Base-by-base conservation (phyloP, 805 yeast genomes). In the Metschnikowia koreensis region DNA sequence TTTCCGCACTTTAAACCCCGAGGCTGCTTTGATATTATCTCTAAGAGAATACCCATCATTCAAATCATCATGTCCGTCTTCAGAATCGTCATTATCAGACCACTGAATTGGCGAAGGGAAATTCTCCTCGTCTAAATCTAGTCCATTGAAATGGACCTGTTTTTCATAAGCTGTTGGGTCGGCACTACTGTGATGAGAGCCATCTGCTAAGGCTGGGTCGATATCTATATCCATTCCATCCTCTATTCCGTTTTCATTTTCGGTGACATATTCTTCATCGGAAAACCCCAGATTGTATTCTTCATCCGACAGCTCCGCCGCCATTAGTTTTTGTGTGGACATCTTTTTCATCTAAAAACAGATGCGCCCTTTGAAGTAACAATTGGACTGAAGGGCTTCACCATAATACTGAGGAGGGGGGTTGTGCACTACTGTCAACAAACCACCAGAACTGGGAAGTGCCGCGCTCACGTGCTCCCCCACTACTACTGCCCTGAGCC, bases 1-100 rank as follows among this genome's bases (percentile, higher is more conserved):
- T 31, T 56, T 60, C 60, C 76, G 82, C 1, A 75, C 72, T 58
- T 75, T 80, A 67, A 86, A 83, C 57, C 84, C 84, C 43, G 82
- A 79, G 0, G 89, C 93, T 50, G 79, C 84, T 62, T 89, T 73
- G 48, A 87, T 73, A 0, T 86, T 86, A 62, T 86, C 83, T 69
- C 80, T 73, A 55, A 86, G 81, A 53, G 71, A 70, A 57, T 71
- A 71, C 43, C 76, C 75, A 38, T 77, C 81, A 53, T 66, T 68
- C 43, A 59, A 61, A 46, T 70, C 75, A 50, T 71, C 76, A 60
- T 78, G 66, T 48, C 69, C 66, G 57, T 54, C 53, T 28, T 54
- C 56, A 2, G 45, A 34, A 7, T 62, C 66, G 37, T 64, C 67
- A 38, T 64, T 68, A 22, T 61, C 59, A 13, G 64, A 55, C 45